phyloP scores from a whole-genome alignment of 257 asterid genomes.

The Leptodermis oblonga region DNA sequence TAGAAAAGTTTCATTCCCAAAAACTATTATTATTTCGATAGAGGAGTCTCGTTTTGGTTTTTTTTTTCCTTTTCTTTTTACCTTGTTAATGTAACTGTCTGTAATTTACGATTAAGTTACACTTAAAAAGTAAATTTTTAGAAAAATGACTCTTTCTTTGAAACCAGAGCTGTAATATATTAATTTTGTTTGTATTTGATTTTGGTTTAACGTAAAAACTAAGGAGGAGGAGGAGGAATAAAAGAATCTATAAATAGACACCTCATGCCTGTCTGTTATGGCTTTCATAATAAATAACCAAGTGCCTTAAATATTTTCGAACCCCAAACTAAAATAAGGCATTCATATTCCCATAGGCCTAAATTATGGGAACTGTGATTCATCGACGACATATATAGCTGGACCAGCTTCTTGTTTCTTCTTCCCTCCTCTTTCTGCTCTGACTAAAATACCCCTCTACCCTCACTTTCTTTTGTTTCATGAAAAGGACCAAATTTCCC shows the following conservation, averaged over 20 bases:
- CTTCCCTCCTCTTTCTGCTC: constrained; percentile 1
- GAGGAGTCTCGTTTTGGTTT: too few relatives aligned
- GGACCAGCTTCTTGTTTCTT: constrained; percentile 10
- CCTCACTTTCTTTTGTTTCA: not conserved
- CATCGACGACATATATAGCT: constrained; percentile 1
- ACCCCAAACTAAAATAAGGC: constrained; percentile 8
- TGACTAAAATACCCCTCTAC: constrained; percentile 4
- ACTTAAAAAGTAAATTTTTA: too few relatives aligned
- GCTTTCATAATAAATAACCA: too few relatives aligned
- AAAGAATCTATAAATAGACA: constrained; percentile 24
- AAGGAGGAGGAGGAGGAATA: too few relatives aligned
- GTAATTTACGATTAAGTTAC: too few relatives aligned
- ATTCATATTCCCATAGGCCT: constrained; percentile 13
- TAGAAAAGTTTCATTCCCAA: too few relatives aligned
- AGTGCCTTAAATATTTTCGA: constrained; percentile 18
- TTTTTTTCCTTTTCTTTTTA: too few relatives aligned
- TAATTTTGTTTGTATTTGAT: too few relatives aligned
- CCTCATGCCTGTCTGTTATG: constrained; percentile 40
- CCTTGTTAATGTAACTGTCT: too few relatives aligned
- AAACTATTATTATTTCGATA: too few relatives aligned
- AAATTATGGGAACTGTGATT: constrained; percentile 7
- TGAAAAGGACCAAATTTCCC: constrained; percentile 1
- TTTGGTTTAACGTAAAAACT: not conserved
- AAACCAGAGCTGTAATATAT: too few relatives aligned
- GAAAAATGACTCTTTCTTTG: too few relatives aligned